Conservation (phyloP, 257 asterid genomes). For the Prunella vulgaris region DNA sequence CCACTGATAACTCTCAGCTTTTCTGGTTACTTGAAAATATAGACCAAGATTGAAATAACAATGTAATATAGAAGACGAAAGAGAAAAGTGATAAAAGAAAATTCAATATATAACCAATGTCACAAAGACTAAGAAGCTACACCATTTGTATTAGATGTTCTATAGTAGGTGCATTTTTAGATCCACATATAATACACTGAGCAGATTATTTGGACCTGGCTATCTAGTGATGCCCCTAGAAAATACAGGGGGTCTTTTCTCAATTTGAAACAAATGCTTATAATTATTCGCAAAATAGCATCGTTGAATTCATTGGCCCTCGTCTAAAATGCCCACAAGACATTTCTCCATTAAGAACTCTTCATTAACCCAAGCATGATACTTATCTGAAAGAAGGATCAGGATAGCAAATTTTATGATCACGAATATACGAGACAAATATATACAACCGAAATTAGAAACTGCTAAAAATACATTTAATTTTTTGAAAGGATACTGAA, state of each 20-base stretch:
- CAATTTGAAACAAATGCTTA: background rate
- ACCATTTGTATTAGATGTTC: too few relatives aligned
- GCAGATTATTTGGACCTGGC: background rate
- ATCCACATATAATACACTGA: background rate
- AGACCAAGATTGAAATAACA: background rate
- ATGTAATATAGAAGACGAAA: too few relatives aligned
- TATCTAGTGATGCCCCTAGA: slow-evolving; percentile 27
- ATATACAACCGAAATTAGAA: background rate
- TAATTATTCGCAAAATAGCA: background rate
- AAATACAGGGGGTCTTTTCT: slow-evolving; percentile 20
- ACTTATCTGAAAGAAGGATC: slow-evolving; percentile 53
- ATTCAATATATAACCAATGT: background rate
- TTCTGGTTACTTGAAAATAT: background rate
- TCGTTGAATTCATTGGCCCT: slow-evolving; percentile 1
- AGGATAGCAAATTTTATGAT: slow-evolving; percentile 43
- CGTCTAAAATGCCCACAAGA: slow-evolving; percentile 81
- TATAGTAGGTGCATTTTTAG: background rate
- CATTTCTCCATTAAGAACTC: slow-evolving; percentile 85
- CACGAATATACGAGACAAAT: background rate
- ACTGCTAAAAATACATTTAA: background rate
- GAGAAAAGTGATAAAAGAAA: background rate
- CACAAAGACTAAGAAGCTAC: too few relatives aligned
- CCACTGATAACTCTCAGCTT: background rate
- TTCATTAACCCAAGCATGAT: slow-evolving; percentile 95
- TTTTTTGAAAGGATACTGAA: slow-evolving; percentile 77